Evolutionary conservation across 202 grass and related monocot species (phyloP), one percentile per base, ranked within the genome.

Genomic region (Digitaria exilis): DNA sequence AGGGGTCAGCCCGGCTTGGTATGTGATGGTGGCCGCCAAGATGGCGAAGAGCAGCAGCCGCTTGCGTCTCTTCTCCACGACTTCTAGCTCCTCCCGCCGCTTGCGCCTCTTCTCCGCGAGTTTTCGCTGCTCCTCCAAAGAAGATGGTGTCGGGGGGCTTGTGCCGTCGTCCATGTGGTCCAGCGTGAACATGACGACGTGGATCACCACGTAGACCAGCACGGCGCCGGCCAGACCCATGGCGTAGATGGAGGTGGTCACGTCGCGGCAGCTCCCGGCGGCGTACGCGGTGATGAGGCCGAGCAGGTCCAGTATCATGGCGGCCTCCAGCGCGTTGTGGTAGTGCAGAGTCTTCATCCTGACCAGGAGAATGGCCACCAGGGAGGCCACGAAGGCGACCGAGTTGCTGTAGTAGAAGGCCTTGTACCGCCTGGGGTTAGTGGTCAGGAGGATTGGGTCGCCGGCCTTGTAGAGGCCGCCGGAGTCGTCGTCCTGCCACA

Each of bases 1-100:
- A 0, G 86, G 78, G 7, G 69, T 88, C 17, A 88, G 50, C 0
- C 80, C 86, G 28, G 83, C 75, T 64, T 80, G 75, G 62, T 85
- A 85, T 5, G 83, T 85, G 25, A 58, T 69, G 30, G 63, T 77
- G 6, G 83, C 74, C 6, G 63, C 83, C 19, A 85, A 14, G 32
- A 80, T 88, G 3, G 86, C 86, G 3, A 88, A 80, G 3, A 88
- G 75, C 22, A 76, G 73, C n/a, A 60, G 8, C 14, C 55, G 7
- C 14, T 76, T 76, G 22, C 54, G 73, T 22, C 32, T 60, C 34
- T 58, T 37, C 72, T 75, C 72, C 51, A 75, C n/a, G n/a, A n/a
- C n/a, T n/a, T n/a, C 0, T 9, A 42, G 2, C 11, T 43, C 29
- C 1, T n/a, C n/a, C 37, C 30, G 9, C 74, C 44, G 59, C 35